These are phyloP conservation scores for Apiospora koreana DNA, from an alignment of 2,329 filamentous ascomycete species.

Conservation along the genomic window DNA sequence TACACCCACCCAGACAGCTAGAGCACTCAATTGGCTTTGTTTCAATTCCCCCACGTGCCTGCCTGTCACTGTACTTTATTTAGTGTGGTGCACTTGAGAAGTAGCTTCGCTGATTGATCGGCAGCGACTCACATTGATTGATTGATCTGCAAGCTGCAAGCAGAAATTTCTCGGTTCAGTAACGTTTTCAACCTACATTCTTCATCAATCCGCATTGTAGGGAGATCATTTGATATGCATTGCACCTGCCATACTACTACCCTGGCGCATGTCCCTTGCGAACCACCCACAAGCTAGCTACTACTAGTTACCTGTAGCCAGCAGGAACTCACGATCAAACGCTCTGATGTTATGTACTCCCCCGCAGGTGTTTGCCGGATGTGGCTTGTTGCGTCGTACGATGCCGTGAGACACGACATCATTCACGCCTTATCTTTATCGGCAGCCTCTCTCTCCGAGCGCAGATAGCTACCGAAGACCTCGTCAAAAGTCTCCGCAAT, in stretches of 20 bases:
- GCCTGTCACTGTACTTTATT: not conserved
- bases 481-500: slow-evolving; percentile 11
- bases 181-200: not conserved
- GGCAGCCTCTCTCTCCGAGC: not conserved
- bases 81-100: no score
- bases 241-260: not conserved
- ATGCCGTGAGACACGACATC: not conserved
- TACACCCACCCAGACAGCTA: no score
- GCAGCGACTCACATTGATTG: not conserved
- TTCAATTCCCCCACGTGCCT: not conserved
- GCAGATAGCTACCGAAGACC: not conserved
- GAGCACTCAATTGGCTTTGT: not conserved
- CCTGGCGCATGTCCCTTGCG: not conserved
- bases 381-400: slow-evolving; percentile 1
- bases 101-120: not conserved
- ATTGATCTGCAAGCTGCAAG: not conserved
- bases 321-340: not conserved
- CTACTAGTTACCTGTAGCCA: no score
- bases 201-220: not conserved
- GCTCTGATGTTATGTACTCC: not conserved
- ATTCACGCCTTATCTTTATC: not conserved
- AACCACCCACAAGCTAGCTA: not conserved
- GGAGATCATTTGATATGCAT: no score
- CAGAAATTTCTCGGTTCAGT: not conserved
- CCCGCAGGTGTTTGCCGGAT: not conserved